These are phyloP conservation scores for Malbranchea cinnamomea DNA, from an alignment of 2,329 filamentous ascomycete species.

Conservation along the genomic window DNA sequence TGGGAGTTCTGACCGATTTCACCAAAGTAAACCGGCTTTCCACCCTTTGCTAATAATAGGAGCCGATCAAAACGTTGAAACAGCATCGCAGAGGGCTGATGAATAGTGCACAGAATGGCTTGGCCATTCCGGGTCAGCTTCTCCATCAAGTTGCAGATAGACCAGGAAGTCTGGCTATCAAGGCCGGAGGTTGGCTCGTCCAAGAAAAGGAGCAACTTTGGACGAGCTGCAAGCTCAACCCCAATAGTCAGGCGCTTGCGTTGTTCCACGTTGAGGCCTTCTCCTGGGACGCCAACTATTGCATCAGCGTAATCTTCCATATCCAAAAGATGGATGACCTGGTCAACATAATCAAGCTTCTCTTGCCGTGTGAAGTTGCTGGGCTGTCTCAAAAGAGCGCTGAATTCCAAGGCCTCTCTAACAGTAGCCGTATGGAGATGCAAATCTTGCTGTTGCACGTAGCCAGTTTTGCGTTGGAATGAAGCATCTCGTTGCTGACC, in stretches of 20 bases:
- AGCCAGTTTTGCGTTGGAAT: constrained; percentile 75
- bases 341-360: constrained; percentile 74
- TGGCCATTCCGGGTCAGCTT: constrained; percentile 84
- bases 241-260: constrained; percentile 74
- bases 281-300: constrained; percentile 79
- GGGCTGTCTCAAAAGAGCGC: constrained; percentile 71
- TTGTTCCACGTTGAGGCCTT: constrained; percentile 49
- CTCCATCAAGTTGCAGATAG: constrained; percentile 72
- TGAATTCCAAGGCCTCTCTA: constrained; percentile 74
- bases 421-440: constrained; percentile 75
- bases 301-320: constrained; percentile 87
- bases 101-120: constrained; percentile 91
- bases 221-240: constrained; percentile 85
- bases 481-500: constrained; percentile 55
- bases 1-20: constrained; percentile 46
- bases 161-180: constrained; percentile 85
- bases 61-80: constrained; percentile 69
- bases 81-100: constrained; percentile 85
- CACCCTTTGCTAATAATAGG: constrained; percentile 48
- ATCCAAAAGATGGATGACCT: constrained; percentile 78
- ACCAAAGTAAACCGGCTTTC: constrained; percentile 54
- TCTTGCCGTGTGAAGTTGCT: constrained; percentile 53
- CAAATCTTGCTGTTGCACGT: constrained; percentile 69
- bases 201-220: constrained; percentile 73
- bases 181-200: constrained; percentile 91